phyloP scores from a whole-genome alignment of 208 protist genomes.

The Trypanosoma cruzi region DNA sequence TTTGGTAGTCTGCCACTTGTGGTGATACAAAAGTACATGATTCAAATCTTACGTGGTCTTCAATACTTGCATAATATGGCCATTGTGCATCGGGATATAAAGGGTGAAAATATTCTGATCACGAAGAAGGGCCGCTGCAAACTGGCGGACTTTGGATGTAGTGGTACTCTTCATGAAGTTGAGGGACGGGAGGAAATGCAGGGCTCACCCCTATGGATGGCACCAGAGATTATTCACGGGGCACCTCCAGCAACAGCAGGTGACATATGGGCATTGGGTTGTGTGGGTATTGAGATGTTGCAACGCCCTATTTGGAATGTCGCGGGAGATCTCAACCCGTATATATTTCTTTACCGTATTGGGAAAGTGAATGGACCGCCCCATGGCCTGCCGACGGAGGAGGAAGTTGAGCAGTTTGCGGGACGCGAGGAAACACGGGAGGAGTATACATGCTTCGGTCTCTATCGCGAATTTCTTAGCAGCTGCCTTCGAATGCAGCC shows the following conservation, averaged over 20 bases:
- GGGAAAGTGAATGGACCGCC: slow-evolving; percentile 43
- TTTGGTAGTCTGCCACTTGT: slow-evolving; percentile 62
- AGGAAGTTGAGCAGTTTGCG: slow-evolving; percentile 39
- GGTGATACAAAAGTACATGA: slow-evolving; percentile 75
- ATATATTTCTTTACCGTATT: slow-evolving; percentile 58
- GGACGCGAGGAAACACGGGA: slow-evolving; percentile 12
- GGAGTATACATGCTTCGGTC: slow-evolving; percentile 34
- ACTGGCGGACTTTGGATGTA: slow-evolving; percentile 83
- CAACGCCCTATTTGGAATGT: slow-evolving; percentile 52
- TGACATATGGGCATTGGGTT: slow-evolving; percentile 84
- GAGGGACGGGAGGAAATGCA: slow-evolving; percentile 4
- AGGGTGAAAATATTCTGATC: slow-evolving; percentile 75
- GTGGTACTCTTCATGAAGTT: slow-evolving; percentile 28
- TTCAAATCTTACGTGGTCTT: slow-evolving; percentile 67
- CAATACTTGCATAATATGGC: slow-evolving; percentile 65
- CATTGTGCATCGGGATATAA: slow-evolving; percentile 86
- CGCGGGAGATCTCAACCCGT: slow-evolving; percentile 33
- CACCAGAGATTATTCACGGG: slow-evolving; percentile 74
- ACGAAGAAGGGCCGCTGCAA: slow-evolving; percentile 73
- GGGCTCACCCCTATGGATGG: slow-evolving; percentile 82
- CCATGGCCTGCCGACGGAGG: slow-evolving; percentile 47
- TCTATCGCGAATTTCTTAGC: slow-evolving; percentile 63
- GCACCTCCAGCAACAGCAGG: slow-evolving; percentile 25
- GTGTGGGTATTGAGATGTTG: slow-evolving; percentile 83
- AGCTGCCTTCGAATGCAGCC: slow-evolving; percentile 49